Conservation (phyloP, 2,329 filamentous ascomycete species). For the Ascochyta pisi region DNA sequence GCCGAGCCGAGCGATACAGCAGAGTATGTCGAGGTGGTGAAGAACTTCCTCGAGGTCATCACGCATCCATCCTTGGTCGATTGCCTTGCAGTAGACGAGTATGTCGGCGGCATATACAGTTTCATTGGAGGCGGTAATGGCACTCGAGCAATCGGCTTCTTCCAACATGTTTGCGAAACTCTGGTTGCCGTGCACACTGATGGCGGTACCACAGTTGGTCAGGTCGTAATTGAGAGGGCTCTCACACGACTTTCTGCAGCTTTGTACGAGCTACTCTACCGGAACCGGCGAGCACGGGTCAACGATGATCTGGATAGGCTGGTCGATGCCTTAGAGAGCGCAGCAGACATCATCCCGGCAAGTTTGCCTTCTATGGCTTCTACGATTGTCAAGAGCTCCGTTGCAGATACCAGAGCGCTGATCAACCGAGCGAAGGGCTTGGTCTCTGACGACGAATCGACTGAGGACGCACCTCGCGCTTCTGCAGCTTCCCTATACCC, state of each 20-base stretch:
- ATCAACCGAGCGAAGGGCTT: conserved; percentile 10
- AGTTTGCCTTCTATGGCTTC: background rate
- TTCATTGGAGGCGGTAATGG: conserved; percentile 45
- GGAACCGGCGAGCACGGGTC: conserved; percentile 26
- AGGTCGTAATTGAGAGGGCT: background rate
- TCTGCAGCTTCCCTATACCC: conserved; percentile 31
- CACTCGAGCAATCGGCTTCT: conserved; percentile 39
- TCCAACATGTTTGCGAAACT: conserved; percentile 32
- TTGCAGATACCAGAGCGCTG: conserved; percentile 3
- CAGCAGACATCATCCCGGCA: conserved; percentile 11
- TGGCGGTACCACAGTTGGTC: no score
- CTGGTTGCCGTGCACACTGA: conserved; percentile 8
- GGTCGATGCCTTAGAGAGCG: conserved; percentile 7
- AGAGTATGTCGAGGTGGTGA: conserved; percentile 7
- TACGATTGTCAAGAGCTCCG: background rate
- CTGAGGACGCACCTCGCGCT: conserved; percentile 1
- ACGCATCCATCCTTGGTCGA: conserved; percentile 45
- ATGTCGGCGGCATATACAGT: conserved; percentile 43
- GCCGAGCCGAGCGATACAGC: background rate
- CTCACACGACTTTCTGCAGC: conserved; percentile 16
- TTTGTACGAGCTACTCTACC: conserved; percentile 23
- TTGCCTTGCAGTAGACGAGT: conserved; percentile 46
- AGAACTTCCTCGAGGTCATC: conserved; percentile 35
- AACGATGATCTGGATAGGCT: conserved; percentile 24
- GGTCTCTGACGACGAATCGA: background rate